Evolutionary conservation across 2,329 filamentous ascomycete genomes (phyloP).

Genomic region (Colletotrichum sp.): DNA sequence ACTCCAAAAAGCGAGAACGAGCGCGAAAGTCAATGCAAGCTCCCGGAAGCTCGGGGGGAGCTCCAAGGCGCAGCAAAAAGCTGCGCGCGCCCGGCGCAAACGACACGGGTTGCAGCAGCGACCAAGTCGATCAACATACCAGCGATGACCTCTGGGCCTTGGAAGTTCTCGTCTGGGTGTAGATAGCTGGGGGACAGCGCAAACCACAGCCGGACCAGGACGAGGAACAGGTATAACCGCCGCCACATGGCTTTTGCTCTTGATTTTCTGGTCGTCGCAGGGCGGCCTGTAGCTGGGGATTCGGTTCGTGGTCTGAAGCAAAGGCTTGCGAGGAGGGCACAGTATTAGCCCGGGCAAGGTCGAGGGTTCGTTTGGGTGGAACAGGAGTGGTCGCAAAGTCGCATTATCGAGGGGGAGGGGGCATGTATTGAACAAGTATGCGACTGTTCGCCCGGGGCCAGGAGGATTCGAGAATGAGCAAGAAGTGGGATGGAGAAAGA

Average conservation of each 20-base stretch:
- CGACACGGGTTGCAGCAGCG: not conserved
- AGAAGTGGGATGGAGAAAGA: not conserved
- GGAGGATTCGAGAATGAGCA: not conserved
- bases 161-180: constrained; percentile 98
- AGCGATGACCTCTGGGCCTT: constrained; percentile 95
- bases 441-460: not conserved
- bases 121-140: constrained; percentile 58
- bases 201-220: constrained; percentile 90
- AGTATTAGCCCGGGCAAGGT: not conserved
- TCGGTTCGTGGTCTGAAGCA: constrained; percentile 15
- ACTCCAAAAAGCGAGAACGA: constrained; percentile 13
- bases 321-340: not conserved
- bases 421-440: constrained; percentile 7
- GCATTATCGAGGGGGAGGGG: constrained; percentile 15
- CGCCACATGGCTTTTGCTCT: constrained; percentile 74
- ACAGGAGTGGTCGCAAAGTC: constrained; percentile 11
- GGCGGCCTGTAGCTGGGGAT: constrained; percentile 25
- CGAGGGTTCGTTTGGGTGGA: not conserved
- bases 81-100: not conserved
- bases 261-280: constrained; percentile 17
- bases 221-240: constrained; percentile 82
- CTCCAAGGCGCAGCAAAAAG: not conserved
- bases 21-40: constrained; percentile 9
- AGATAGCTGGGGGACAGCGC: constrained; percentile 94
- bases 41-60: constrained; percentile 7